Base-by-base conservation (phyloP, 2,329 filamentous ascomycete species). In the Orbilia oligospora region DNA sequence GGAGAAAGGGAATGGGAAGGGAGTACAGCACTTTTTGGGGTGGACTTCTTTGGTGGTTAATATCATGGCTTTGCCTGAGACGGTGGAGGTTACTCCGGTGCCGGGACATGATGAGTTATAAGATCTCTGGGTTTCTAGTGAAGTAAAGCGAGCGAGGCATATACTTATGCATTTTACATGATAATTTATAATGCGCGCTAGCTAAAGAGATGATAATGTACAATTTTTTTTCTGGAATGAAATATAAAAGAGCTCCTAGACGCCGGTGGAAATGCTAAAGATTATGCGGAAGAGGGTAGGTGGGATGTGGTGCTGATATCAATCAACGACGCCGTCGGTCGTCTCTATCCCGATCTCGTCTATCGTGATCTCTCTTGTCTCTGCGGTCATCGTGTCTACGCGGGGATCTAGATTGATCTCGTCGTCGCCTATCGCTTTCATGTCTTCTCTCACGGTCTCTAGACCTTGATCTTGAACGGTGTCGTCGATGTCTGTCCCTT, bases 1-100 rank as follows among this genome's bases (percentile, higher is more conserved):
- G 0, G 93, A 97, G 82, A 97, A 93, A 2, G 96, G 96, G 55
- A 89, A 89, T 67, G 96, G 96, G n/a, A 95, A 98, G 87, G 89
- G 96, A 49, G 98, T 94, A 4, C 94, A 97, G 87, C 95, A 98
- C 85, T 99, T 99, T 84, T 97, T 96, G 0, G 96, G 96, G 64
- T 99, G 96, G 96, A 99, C 96, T n/a, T 97, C 93, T 84, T 87
- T 98, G 85, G 93, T 98, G 58, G 94, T 98, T 55, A 97, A 97
- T 87, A 93, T 99, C 81, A 97, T 98, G 94, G 90, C 90, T 56
- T 95, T 99, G 93, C 92, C 93, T 5, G 91, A 97, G 76, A 76
- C 67, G 38, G 70, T 79, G 22, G 75, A 78, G 16, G 27, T 72
- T 49, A 24, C 24, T 8, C 63, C 75, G 14, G 53, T 81, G 83